A percentile compares a stretch with the other conserved stretches of the same genome.
These are phyloP conservation scores for Globisporangium spiculum DNA, from an alignment of 352 stramenopile genomes.

Conservation along the genomic window DNA sequence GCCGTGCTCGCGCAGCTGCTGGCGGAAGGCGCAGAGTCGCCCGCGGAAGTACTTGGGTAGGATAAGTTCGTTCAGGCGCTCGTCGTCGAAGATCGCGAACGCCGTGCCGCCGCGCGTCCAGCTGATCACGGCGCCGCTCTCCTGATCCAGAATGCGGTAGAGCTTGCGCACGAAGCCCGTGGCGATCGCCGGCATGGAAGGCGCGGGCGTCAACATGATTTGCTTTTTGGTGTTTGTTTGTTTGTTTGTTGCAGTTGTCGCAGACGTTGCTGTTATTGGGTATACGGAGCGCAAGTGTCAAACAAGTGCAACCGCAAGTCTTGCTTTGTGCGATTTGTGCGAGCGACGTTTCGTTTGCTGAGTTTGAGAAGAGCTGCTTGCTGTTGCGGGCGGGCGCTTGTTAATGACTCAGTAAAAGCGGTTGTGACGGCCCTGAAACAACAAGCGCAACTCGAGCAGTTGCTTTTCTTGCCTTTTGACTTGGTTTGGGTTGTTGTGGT, in stretches of 20 bases:
- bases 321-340: background rate
- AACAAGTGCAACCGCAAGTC: background rate
- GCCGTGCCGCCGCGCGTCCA: conserved; percentile 52
- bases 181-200: conserved; percentile 39
- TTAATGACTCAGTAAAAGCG: conserved; percentile 17
- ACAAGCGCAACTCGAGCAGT: background rate
- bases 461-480: background rate
- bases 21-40: conserved; percentile 53
- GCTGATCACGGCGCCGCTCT: conserved; percentile 47
- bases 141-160: conserved; percentile 69
- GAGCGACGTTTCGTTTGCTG: background rate
- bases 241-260: background rate
- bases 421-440: conserved; percentile 3
- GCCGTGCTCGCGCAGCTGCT: conserved; percentile 69
- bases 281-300: background rate
- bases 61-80: conserved; percentile 40
- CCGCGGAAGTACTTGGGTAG: conserved; percentile 71
- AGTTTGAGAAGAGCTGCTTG: background rate
- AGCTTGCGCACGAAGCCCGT: conserved; percentile 73
- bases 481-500: background rate
- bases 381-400: background rate
- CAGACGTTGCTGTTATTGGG: background rate
- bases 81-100: conserved; percentile 54
- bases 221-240: background rate
- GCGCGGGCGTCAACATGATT: background rate